Conservation (phyloP, 1,139 yeast genomes). For the Lodderomyces elongisporus region DNA sequence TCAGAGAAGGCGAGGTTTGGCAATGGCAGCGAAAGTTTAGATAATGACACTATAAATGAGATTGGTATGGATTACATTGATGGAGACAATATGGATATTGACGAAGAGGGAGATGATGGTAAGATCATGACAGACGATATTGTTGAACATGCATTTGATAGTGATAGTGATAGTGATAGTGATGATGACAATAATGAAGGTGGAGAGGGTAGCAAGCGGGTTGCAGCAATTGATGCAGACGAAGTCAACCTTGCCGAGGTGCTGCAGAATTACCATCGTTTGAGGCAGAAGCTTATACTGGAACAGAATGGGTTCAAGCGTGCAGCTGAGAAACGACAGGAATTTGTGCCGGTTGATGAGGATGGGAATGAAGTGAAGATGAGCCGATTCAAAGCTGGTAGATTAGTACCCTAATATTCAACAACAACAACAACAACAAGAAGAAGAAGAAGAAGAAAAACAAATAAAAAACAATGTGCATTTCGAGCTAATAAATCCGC, state of each 20-base stretch:
- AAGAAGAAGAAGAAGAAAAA: not conserved
- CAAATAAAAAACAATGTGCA: too few species aligned
- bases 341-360: constrained; percentile 69
- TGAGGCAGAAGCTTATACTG: constrained; percentile 49
- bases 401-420: not conserved
- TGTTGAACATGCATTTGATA: constrained; percentile 25
- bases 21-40: constrained; percentile 17
- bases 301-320: constrained; percentile 40
- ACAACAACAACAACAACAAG: not conserved
- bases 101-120: constrained; percentile 36
- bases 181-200: constrained; percentile 31
- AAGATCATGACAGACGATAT: constrained; percentile 35
- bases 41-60: too few species aligned
- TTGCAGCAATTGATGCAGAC: constrained; percentile 19
- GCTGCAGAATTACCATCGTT: constrained; percentile 50
- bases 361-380: constrained; percentile 52
- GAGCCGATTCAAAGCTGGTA: constrained; percentile 61
- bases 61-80: constrained; percentile 17
- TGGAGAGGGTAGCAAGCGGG: constrained; percentile 31
- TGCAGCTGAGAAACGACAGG: constrained; percentile 43
- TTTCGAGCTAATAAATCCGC: too few species aligned
- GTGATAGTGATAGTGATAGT: not conserved
- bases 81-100: constrained; percentile 17
- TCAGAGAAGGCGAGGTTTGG: constrained; percentile 13
- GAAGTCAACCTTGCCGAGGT: constrained; percentile 40